Evolutionary conservation across 2,329 filamentous ascomycete species (phyloP).

Genomic region (Penicillium capsulatum): DNA sequence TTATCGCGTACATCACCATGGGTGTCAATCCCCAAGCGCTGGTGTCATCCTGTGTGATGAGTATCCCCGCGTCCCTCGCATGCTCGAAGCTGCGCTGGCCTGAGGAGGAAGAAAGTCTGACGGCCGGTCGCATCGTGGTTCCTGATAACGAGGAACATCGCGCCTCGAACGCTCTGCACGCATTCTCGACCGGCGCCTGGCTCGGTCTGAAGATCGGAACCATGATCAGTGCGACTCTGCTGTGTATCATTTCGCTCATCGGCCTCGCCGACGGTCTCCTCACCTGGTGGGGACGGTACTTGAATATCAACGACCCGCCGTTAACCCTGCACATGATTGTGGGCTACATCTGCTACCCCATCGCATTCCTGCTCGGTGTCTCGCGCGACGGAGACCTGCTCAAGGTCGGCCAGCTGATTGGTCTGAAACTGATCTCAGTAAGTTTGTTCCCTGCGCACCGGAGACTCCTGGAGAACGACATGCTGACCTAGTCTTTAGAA

Average conservation of each 20-base stretch:
- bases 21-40: constrained; percentile 80
- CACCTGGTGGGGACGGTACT: constrained; percentile 78
- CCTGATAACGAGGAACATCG: constrained; percentile 69
- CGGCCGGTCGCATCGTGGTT: constrained; percentile 73
- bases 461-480: no score
- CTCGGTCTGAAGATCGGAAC: constrained; percentile 80
- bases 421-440: constrained; percentile 73
- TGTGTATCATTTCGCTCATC: constrained; percentile 77
- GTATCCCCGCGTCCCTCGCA: constrained; percentile 83
- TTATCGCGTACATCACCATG: constrained; percentile 79
- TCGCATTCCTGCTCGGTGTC: constrained; percentile 78
- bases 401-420: constrained; percentile 73
- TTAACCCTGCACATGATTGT: constrained; percentile 71
- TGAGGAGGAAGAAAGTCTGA: constrained; percentile 80
- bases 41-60: constrained; percentile 92
- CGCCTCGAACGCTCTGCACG: constrained; percentile 76
- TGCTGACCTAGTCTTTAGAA: constrained; percentile 48
- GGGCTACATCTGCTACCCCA: constrained; percentile 71
- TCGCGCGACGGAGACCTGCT: constrained; percentile 60
- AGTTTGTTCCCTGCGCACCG: constrained; percentile 27
- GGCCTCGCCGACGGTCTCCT: constrained; percentile 70
- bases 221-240: constrained; percentile 73
- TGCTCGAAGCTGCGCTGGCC: constrained; percentile 87
- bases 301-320: constrained; percentile 66
- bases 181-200: constrained; percentile 80